Evolutionary conservation across 2,329 filamentous ascomycete genomes (phyloP), one percentile per base, ranked within the genome.

Genomic region (Aureobasidium pullulans): DNA sequence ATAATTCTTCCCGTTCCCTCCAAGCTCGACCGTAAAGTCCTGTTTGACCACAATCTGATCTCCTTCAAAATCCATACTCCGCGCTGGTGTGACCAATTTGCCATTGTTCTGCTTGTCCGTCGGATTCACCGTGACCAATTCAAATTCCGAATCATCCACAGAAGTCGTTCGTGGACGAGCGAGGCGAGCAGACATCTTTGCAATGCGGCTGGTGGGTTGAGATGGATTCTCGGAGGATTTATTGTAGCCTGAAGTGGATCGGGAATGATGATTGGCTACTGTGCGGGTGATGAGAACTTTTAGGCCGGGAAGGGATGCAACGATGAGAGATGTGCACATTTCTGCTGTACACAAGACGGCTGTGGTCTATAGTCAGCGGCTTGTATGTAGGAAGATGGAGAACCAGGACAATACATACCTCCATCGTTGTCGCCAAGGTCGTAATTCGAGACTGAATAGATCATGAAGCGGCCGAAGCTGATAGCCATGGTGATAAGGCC

Each of bases 331-430:
- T 10, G 56, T 58, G 44, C 56, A 58, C 56, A 58, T 58, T 34
- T 58, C 56, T 8, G 56, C 56, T 15, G 56, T 58, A n/a, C 56
- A 58, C 44, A 43, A n/a, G 34, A 58, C 56, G 15, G 56, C 56
- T 44, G 10, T 7, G n/a, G 9, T 8, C 37, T 13, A 8, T 13
- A 23, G 32, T 50, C 13, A 50, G 47, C n/a, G 15, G n/a, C 40
- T 34, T 6, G 29, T 15, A 4, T 1, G 32, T 11, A 29, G 4
- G 4, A 16, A 19, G 5, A 32, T 8, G 10, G 16, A 2, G 23
- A 8, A 4, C 2, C 5, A 36, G 44, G 11, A n/a, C 13, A 36
- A 34, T 3, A 19, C 9, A 13, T 44, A 54, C 50, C 50, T 57
- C 56, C 56, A 8, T 58, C 56, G 8, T 43, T 46, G 42, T 58